These are phyloP conservation scores for Speleostelium caveatum DNA, from an alignment of 78 protist species.

Conservation along the genomic window DNA sequence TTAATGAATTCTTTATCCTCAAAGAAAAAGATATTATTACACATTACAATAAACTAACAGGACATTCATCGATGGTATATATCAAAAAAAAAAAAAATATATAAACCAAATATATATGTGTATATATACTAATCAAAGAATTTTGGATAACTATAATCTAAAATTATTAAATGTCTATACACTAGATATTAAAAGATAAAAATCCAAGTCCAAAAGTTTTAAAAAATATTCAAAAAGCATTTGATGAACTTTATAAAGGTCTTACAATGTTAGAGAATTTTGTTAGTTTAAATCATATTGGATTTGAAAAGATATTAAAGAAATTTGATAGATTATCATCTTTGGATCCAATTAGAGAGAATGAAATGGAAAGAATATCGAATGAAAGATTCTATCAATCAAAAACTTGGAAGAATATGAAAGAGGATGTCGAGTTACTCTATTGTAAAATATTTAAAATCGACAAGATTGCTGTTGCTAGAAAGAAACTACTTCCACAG, in stretches of 20 bases:
- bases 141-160: background rate
- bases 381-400: constrained; percentile 19
- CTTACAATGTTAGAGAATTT: constrained; percentile 70
- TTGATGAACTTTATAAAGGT: constrained; percentile 53
- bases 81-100: background rate
- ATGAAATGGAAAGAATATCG: constrained; percentile 1
- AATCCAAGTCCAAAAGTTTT: constrained; percentile 74
- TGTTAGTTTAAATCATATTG: constrained; percentile 49
- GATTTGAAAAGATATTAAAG: constrained; percentile 46
- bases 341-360: background rate
- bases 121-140: too few relatives aligned
- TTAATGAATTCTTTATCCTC: constrained; percentile 26
- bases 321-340: constrained; percentile 51
- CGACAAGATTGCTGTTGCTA: constrained; percentile 46
- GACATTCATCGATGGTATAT: constrained; percentile 51
- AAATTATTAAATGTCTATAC: background rate
- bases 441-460: constrained; percentile 76
- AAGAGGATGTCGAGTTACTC: constrained; percentile 62
- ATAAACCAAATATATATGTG: background rate
- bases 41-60: constrained; percentile 71
- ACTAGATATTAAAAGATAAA: constrained; percentile 47
- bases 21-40: constrained; percentile 61
- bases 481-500: constrained; percentile 24
- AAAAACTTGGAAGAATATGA: constrained; percentile 61
- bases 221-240: constrained; percentile 63